Evolutionary conservation across 257 asterid genomes (phyloP), one percentile per base, ranked within the genome.

Genomic region (Solanum okadae): DNA sequence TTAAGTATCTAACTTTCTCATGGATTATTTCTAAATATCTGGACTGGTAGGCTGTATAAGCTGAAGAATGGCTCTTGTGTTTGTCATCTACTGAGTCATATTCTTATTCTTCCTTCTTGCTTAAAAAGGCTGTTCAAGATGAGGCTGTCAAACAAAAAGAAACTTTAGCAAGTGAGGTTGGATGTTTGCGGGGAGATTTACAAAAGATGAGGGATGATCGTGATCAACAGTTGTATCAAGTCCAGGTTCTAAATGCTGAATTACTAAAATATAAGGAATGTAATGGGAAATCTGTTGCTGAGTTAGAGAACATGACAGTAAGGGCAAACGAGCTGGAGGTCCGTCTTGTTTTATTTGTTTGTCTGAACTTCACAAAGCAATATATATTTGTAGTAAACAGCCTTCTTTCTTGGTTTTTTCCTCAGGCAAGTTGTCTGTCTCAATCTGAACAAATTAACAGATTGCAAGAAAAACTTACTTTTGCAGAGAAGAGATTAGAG

Each of bases 201-300:
- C 98, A 93, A 82, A 96, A 93, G 94, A 94, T 92, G 86, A 93
- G 98, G 89, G 98, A 94, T 65, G 99, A 96, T 63, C 98, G 98
- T 35, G 97, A 95, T 89, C 92, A 93, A 18, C 96, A 93, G 87
- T 61, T 92, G 89, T 87, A 72, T 52, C 95, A 91, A 73, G 98
- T 92, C 81, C 93, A 93, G 90, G 88, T 89, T 87, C 91, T 97
- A 88, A 90, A 93, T 42, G 89, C 90, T 40, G 97, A 98, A 68
- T 90, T 95, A 42, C 92, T 78, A 35, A 93, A 91, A 88, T 94
- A 91, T 89, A 95, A 90, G 86, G 99, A 98, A 90, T 77, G 84
- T 87, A 83, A 93, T 70, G 98, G 95, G 88, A 91, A 93, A 89
- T 91, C 93, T n/a, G 27, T 70, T 61, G 94, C 94, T 27, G 92